Evolutionary conservation across 192 early-diverging fungal genomes (phyloP), one percentile per base, ranked within the genome.

Genomic region (Backusella luteola): DNA sequence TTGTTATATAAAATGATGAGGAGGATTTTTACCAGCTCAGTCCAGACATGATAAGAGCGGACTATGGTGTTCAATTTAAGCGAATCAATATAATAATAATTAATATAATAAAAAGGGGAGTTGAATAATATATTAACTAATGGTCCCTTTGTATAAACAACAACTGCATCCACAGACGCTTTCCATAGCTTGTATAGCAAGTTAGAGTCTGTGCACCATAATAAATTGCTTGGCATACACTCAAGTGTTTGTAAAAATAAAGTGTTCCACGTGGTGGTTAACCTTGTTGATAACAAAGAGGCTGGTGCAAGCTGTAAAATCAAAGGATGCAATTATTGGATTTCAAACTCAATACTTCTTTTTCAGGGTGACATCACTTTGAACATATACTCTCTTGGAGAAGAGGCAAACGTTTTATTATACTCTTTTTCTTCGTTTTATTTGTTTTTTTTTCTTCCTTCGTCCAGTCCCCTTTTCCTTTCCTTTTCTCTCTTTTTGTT

Each of bases 351-450:
- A 23, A 63, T 63, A 63, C 56, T 63, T 63, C 56, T 11, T 63
- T 59, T 63, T 63, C 56, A 63, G 56, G 56, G 56, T 63, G 56
- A 63, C 56, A 63, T 63, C 56, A 63, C 56, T 49, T 49, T 49
- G 46, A 49, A 49, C 46, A 49, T 49, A 49, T 49, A 49, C 46
- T 49, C 46, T 49, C 19, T 49, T 49, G 46, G 19, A 63, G 11
- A 26, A 29, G 53, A 9, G 7, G 1, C 53, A 56, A n/a, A 21
- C 53, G 9, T 63, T 63, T 63, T 59, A 9, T 59, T 23, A 4
- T 3, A 26, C 21, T 26, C 53, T 59, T 26, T 39, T 59, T 59
- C n/a, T 59, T 59, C n/a, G 2, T 59, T 59, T 23, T 59, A 21
- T 26, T 59, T 59, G 8, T 26, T 59, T 26, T 21, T 53, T 21